These are phyloP conservation scores for Annulohypoxylon nitens DNA, from an alignment of 495 filamentous ascomycete genomes.

Conservation along the genomic window DNA sequence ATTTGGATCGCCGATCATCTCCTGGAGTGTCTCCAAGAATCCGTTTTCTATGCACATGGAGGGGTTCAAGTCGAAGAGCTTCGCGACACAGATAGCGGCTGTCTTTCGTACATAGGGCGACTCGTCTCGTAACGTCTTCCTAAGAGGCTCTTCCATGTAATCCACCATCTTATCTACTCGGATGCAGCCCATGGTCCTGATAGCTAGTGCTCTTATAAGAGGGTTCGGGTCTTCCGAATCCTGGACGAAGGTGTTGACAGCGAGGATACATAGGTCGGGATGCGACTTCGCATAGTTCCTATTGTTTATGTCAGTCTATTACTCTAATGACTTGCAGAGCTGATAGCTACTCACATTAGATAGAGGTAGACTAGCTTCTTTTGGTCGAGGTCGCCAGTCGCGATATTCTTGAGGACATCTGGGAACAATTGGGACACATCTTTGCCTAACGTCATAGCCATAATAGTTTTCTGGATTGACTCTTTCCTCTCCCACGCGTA, in stretches of 20 bases:
- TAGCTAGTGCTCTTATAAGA: conserved; percentile 91
- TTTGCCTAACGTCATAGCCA: conserved; percentile 99
- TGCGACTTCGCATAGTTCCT: conserved; percentile 99
- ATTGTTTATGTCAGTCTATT: conserved; percentile 40
- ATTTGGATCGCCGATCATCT: conserved; percentile 96
- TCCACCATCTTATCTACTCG: conserved; percentile 99
- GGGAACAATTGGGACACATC: conserved; percentile 98
- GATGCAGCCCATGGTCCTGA: conserved; percentile 99
- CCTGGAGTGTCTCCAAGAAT: conserved; percentile 94
- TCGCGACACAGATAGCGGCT: conserved; percentile 96
- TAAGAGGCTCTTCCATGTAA: conserved; percentile 98
- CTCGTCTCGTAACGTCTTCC: conserved; percentile 96
- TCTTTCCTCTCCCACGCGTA: conserved; percentile 99
- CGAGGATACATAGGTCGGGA: conserved; percentile 97
- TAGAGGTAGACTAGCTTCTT: conserved; percentile 99
- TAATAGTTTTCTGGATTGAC: conserved; percentile 99
- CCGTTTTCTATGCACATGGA: conserved; percentile 94
- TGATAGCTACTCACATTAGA: conserved; percentile 78
- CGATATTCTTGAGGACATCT: conserved; percentile 99
- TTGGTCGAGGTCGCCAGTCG: conserved; percentile 93
- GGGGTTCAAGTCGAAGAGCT: conserved; percentile 95
- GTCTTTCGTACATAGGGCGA: conserved; percentile 99
- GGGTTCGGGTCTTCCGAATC: conserved; percentile 99
- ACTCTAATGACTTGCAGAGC: neutral
- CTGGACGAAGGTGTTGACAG: conserved; percentile 99